A percentile compares a stretch with the other conserved stretches of the same genome.
Evolutionary conservation across 2,329 filamentous ascomycete genomes (phyloP).

Genomic region (Aspergillus flavus): DNA sequence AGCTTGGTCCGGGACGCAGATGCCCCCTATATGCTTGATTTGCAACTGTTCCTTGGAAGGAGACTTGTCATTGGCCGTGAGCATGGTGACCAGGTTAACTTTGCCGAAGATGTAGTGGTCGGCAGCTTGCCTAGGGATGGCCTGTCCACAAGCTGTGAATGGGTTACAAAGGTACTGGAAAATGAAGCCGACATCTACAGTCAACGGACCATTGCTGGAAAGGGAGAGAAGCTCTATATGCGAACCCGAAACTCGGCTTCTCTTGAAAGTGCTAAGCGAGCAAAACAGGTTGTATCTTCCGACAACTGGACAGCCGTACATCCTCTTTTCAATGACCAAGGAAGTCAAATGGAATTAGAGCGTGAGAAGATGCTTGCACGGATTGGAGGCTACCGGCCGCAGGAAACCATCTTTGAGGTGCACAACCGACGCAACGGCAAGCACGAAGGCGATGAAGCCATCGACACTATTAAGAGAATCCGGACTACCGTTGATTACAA

Average conservation of each 20-base stretch:
- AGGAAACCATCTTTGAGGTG: slow-evolving; percentile 96
- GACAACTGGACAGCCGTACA: slow-evolving; percentile 75
- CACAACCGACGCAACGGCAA: slow-evolving; percentile 73
- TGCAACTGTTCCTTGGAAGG: slow-evolving; percentile 92
- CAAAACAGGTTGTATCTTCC: slow-evolving; percentile 73
- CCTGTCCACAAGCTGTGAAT: slow-evolving; percentile 77
- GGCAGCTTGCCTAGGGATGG: slow-evolving; percentile 73
- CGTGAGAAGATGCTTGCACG: slow-evolving; percentile 84
- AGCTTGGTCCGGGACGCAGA: slow-evolving; percentile 87
- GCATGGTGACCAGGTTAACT: slow-evolving; percentile 63
- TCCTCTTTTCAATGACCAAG: slow-evolving; percentile 73
- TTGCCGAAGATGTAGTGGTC: slow-evolving; percentile 79
- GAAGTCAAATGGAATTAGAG: slow-evolving; percentile 65
- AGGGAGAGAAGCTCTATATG: slow-evolving; percentile 91
- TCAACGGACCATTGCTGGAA: slow-evolving; percentile 73
- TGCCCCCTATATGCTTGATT: slow-evolving; percentile 85
- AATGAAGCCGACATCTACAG: slow-evolving; percentile 73
- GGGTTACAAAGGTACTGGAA: slow-evolving; percentile 75
- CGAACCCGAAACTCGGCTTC: slow-evolving; percentile 89
- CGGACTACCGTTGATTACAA: slow-evolving; percentile 46
- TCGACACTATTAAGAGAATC: slow-evolving; percentile 52
- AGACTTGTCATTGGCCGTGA: slow-evolving; percentile 75
- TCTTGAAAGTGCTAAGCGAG: slow-evolving; percentile 82
- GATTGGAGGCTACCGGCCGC: slow-evolving; percentile 84
- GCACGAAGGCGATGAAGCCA: slow-evolving; percentile 69